These are phyloP conservation scores for Typha latifolia DNA, from an alignment of 176 grass and related monocot genomes.

Conservation along the genomic window DNA sequence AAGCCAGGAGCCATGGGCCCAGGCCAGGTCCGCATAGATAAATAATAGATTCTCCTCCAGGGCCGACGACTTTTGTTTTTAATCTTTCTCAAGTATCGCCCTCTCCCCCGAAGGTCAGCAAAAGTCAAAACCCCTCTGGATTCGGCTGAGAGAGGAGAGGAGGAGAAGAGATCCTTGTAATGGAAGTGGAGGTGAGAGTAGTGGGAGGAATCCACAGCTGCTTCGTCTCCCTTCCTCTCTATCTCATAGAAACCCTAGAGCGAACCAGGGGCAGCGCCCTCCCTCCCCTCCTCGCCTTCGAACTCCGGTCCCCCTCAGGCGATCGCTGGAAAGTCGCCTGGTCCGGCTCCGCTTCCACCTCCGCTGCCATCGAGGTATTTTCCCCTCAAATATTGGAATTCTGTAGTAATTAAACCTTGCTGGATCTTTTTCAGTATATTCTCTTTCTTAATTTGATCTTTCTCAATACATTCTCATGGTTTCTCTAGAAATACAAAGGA, in stretches of 20 bases:
- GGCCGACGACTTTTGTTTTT: no score
- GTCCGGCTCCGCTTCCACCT: conserved; percentile 67
- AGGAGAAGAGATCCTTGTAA: conserved; percentile 6
- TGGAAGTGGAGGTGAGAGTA: conserved; percentile 63
- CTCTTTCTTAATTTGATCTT: no score
- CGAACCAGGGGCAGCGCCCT: conserved; percentile 43
- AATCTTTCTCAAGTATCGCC: no score
- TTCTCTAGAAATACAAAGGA: no score
- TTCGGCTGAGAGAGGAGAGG: not conserved
- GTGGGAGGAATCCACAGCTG: conserved; percentile 67
- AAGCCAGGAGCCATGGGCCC: no score
- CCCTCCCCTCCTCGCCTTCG: conserved; percentile 69
- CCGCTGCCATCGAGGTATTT: conserved; percentile 66
- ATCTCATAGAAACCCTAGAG: conserved; percentile 64
- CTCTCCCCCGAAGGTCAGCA: no score
- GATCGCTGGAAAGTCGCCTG: conserved; percentile 69
- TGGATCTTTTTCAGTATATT: no score
- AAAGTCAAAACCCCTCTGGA: not conserved
- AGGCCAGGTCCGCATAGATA: no score
- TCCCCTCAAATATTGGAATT: no score
- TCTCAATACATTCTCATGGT: no score
- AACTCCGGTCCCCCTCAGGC: conserved; percentile 38
- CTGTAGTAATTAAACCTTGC: no score
- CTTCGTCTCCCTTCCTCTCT: conserved; percentile 83
- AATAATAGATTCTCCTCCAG: no score